These are phyloP conservation scores for Arachis stenosperma DNA, from an alignment of 306 rosid species.

Conservation along the genomic window DNA sequence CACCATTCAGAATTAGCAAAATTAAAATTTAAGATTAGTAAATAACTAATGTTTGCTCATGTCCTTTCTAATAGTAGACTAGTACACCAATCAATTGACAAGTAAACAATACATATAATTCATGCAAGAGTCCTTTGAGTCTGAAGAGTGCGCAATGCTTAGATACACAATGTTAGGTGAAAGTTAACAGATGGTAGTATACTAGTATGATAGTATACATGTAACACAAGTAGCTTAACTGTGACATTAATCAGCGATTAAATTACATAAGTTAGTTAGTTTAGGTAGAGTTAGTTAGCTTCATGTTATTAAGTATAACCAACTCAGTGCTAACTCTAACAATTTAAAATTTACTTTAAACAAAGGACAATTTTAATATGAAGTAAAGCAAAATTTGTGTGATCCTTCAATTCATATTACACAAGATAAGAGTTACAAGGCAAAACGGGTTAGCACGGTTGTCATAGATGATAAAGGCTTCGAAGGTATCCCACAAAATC, in stretches of 20 bases:
- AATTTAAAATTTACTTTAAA: neutral
- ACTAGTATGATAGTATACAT: no score
- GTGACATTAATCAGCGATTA: no score
- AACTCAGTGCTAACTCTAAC: neutral
- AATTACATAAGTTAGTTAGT: no score
- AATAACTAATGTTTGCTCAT: neutral
- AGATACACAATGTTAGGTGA: no score
- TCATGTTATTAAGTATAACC: no score
- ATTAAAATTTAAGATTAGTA: neutral
- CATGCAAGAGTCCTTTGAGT: neutral
- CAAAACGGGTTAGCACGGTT: neutral
- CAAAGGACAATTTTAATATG: neutral
- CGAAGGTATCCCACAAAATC: no score
- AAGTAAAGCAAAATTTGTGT: neutral
- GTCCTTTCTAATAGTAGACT: no score
- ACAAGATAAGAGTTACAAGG: neutral
- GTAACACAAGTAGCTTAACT: no score
- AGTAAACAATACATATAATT: neutral
- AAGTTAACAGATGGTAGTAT: no score
- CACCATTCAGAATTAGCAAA: conserved; percentile 1
- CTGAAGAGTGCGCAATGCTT: no score
- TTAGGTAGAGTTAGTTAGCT: no score
- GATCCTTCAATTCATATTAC: neutral
- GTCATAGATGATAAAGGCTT: no score
- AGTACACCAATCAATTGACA: neutral